Base-by-base conservation (phyloP, 1,284 basidiomycete species). In the Trametes polyzona region DNA sequence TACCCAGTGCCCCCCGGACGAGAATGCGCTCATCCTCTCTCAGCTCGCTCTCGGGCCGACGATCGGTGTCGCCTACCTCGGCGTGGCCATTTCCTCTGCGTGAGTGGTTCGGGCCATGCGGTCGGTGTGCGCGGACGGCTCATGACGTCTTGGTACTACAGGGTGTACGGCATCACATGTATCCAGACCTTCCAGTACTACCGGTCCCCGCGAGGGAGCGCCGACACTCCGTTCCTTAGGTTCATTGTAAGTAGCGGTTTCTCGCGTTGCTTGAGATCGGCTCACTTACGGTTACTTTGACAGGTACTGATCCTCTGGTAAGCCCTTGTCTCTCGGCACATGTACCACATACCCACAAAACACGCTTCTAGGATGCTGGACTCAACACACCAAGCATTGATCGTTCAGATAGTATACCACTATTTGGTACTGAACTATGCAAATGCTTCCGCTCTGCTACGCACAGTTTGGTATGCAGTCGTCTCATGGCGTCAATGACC, bases 121-220 rank as follows among this genome's bases (percentile, higher is more conserved):
- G 11, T 5, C 16, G 6, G 24, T 9, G 12, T 23, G 2, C 26
- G 27, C 1, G 16, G 2, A 14, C 6, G n/a, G 12, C 8, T 21
- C 11, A 36, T 40, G 0, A 29, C 2, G 8, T 4, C 8, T n/a
- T 4, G 37, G 37, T 19, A 10, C 5, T 16, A 21, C 17, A 53
- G 51, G 4, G 23, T 53, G 1, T 53, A 53, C 17, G 51, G 51
- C 17, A 33, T 53, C 6, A 53, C 51, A 29, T 53, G 51, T 19
- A 44, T 53, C 8, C 51, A 53, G 32, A 53, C 51, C 12, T 53
- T 53, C 35, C 43, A 44, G 19, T 53, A 53, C 35, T 53, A 37
- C 36, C 33, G 51, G 17, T 53, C 51, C 4, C 42, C 51, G 24
- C 27, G 21, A 27, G 33, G 33, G 5, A 29, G 35, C 27, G 17